Conservation (phyloP, 1,139 yeast genomes). For the Nadsonia commutata region DNA sequence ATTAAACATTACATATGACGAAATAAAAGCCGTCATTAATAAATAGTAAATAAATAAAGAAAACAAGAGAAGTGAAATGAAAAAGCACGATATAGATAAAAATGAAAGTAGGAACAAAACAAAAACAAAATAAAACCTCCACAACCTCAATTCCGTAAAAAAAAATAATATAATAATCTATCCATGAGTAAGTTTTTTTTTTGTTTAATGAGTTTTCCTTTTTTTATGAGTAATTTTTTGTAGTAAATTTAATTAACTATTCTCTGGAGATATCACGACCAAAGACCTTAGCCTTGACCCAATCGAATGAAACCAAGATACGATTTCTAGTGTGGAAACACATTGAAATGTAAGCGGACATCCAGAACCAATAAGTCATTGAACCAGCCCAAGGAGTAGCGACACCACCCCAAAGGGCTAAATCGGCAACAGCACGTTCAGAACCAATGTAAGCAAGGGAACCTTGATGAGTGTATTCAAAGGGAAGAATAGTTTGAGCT, state of each 20-base stretch:
- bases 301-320: slow-evolving; percentile 69
- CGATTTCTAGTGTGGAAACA: slow-evolving; percentile 81
- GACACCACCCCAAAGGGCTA: slow-evolving; percentile 70
- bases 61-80: too few species aligned
- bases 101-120: too few species aligned
- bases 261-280: slow-evolving; percentile 61
- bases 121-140: too few species aligned
- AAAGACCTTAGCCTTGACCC: slow-evolving; percentile 74
- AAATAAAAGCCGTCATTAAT: too few species aligned
- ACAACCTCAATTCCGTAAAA: too few species aligned
- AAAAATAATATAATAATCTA: too few species aligned
- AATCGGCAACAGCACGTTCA: slow-evolving; percentile 87
- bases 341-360: slow-evolving; percentile 86
- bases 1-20: too few species aligned
- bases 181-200: not conserved
- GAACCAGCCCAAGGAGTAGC: slow-evolving; percentile 76
- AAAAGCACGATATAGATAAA: too few species aligned
- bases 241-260: slow-evolving; percentile 10
- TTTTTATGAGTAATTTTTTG: not conserved
- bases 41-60: too few species aligned
- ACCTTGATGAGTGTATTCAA: slow-evolving; percentile 49
- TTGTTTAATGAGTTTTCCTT: not conserved
- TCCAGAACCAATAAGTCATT: slow-evolving; percentile 83
- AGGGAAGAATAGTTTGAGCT: slow-evolving; percentile 64
- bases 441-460: slow-evolving; percentile 63